A percentile compares a stretch with the other conserved stretches of the same genome.
Evolutionary conservation across 1,284 basidiomycete genomes (phyloP).

Genomic region (Xerocomus amazonicus): DNA sequence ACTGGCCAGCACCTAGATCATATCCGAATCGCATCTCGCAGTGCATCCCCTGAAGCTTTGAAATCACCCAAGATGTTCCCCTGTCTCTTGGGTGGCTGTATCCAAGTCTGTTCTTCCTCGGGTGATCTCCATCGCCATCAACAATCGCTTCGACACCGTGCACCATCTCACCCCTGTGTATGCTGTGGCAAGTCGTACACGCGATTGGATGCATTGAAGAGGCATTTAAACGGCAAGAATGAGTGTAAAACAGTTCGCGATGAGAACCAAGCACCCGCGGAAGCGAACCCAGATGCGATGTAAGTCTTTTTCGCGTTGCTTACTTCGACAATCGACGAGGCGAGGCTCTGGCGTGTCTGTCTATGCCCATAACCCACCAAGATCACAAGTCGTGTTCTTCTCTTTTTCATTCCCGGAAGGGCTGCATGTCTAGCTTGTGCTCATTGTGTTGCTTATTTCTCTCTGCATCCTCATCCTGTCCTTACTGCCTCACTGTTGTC

Average conservation of each 20-base stretch:
- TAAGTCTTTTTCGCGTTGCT: neutral
- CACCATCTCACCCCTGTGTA: constrained; percentile 22
- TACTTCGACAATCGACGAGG: constrained; percentile 6
- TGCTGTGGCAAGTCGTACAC: constrained; percentile 30
- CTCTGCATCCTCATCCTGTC: neutral
- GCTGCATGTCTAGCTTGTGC: neutral
- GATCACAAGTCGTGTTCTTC: neutral
- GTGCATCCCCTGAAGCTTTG: neutral
- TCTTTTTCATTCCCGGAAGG: neutral
- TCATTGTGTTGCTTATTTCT: neutral
- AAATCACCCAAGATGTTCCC: constrained; percentile 18
- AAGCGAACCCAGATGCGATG: constrained; percentile 18
- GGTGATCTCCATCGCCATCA: constrained; percentile 30
- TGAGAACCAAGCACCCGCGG: constrained; percentile 11
- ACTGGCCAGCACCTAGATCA: neutral
- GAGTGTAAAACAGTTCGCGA: constrained; percentile 25
- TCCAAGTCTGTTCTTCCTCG: constrained; percentile 27
- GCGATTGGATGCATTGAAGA: constrained; percentile 16
- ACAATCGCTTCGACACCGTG: constrained; percentile 29
- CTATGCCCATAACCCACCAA: neutral
- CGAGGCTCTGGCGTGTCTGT: constrained; percentile 19
- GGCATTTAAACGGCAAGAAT: constrained; percentile 30
- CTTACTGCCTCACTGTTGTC: neutral
- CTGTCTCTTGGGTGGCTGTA: constrained; percentile 23
- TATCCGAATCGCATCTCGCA: neutral